phyloP scores from a whole-genome alignment of 2,329 filamentous ascomycete species.

The Parastagonospora avenae region DNA sequence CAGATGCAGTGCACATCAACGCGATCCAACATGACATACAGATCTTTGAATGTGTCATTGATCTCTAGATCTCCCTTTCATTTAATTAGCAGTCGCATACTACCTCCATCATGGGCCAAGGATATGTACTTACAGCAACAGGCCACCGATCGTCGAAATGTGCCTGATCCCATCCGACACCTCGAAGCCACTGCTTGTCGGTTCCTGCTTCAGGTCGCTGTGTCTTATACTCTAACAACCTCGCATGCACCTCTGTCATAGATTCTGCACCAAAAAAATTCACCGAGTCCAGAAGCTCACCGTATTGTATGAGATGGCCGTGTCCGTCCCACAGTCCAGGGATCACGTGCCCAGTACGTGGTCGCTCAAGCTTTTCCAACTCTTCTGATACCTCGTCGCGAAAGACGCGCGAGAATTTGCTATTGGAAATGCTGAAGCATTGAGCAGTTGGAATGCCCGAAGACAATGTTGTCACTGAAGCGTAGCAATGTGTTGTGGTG shows the following conservation, averaged over 20 bases:
- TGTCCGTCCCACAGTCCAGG: slow-evolving; percentile 75
- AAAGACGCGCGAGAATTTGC: slow-evolving; percentile 59
- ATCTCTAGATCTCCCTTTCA: slow-evolving; percentile 60
- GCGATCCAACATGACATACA: slow-evolving; percentile 72
- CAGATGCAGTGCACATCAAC: slow-evolving; percentile 73
- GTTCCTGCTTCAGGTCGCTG: slow-evolving; percentile 59
- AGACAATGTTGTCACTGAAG: slow-evolving; percentile 52
- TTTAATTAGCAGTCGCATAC: background rate
- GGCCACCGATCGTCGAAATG: slow-evolving; percentile 67
- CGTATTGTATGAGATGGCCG: slow-evolving; percentile 69
- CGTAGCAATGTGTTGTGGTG: slow-evolving; percentile 50
- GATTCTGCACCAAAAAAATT: slow-evolving; percentile 65
- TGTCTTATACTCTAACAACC: slow-evolving; percentile 59
- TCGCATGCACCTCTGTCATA: slow-evolving; percentile 59
- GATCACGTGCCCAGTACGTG: slow-evolving; percentile 59
- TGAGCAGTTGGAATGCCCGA: slow-evolving; percentile 43
- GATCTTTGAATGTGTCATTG: slow-evolving; percentile 57
- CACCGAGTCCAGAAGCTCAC: slow-evolving; percentile 69
- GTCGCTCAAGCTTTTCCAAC: slow-evolving; percentile 38
- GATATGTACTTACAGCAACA: slow-evolving; percentile 58
- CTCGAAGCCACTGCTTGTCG: slow-evolving; percentile 65
- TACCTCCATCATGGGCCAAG: background rate
- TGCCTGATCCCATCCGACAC: slow-evolving; percentile 74
- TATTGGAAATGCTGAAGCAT: slow-evolving; percentile 63
- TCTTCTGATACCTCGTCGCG: slow-evolving; percentile 31